Evolutionary conservation across 2,329 filamentous ascomycete genomes (phyloP).

Genomic region (Apiospora malaysiana): DNA sequence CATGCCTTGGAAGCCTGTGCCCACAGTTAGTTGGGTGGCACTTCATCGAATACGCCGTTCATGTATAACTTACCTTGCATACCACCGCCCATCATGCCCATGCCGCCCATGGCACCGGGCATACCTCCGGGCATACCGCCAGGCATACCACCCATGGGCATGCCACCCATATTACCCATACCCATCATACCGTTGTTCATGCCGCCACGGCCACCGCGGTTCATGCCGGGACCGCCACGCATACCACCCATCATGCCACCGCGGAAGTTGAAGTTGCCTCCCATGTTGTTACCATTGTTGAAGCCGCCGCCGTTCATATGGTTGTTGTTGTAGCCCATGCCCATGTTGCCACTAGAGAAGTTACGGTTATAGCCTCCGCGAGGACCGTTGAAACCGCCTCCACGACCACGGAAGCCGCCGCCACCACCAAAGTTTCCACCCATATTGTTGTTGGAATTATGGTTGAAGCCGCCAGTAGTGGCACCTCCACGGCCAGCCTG

Average conservation of each 20-base stretch:
- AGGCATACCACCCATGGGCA: slow-evolving; percentile 24
- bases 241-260: slow-evolving; percentile 41
- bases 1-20: slow-evolving; percentile 36
- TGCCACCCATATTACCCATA: slow-evolving; percentile 24
- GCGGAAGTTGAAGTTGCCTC: slow-evolving; percentile 37
- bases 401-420: slow-evolving; percentile 37
- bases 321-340: slow-evolving; percentile 39
- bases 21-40: neutral
- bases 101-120: slow-evolving; percentile 26
- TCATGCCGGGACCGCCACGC: slow-evolving; percentile 40
- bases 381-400: slow-evolving; percentile 39
- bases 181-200: slow-evolving; percentile 40
- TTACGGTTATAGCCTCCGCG: slow-evolving; percentile 41
- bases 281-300: slow-evolving; percentile 36
- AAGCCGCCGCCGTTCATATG: slow-evolving; percentile 36
- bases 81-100: slow-evolving; percentile 27
- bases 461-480: slow-evolving; percentile 54
- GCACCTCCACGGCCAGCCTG: slow-evolving; percentile 56
- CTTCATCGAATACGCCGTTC: too few relatives aligned
- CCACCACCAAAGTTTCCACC: slow-evolving; percentile 35
- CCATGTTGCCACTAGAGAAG: slow-evolving; percentile 37
- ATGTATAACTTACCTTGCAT: slow-evolving; percentile 22
- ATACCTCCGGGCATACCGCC: slow-evolving; percentile 28
- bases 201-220: slow-evolving; percentile 38
- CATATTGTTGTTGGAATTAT: slow-evolving; percentile 28